Conservation (phyloP, 73 alveolate species). For the Breviolum minutum region DNA sequence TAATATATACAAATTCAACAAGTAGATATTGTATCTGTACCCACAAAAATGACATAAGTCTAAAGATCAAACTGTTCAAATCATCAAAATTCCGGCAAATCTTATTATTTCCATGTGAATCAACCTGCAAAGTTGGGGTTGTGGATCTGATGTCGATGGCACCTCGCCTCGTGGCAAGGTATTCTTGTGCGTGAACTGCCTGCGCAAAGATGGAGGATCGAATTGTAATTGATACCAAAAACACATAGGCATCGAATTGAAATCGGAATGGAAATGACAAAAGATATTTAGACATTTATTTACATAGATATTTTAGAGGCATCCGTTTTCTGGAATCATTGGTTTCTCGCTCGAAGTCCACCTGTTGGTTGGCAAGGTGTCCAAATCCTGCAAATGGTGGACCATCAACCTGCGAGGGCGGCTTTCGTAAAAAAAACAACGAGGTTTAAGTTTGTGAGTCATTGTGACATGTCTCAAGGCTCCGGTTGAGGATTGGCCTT, state of each 20-base stretch:
- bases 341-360: too few relatives aligned
- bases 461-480: not conserved
- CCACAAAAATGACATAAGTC: not conserved
- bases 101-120: not conserved
- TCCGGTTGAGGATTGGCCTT: too few relatives aligned
- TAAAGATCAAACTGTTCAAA: not conserved
- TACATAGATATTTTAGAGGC: too few relatives aligned
- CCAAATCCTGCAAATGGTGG: constrained; percentile 39
- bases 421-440: not conserved
- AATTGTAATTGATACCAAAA: too few relatives aligned
- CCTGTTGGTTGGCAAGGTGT: not conserved
- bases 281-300: too few relatives aligned
- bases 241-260: too few relatives aligned
- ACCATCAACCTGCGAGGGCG: constrained; percentile 36
- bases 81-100: not conserved
- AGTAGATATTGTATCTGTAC: too few relatives aligned
- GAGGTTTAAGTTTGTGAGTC: not conserved
- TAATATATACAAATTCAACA: too few relatives aligned
- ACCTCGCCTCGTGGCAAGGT: constrained; percentile 22
- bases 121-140: too few relatives aligned
- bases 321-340: too few relatives aligned
- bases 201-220: too few relatives aligned
- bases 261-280: too few relatives aligned
- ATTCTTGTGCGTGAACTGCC: constrained; percentile 22
- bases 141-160: not conserved